Percentiles rank a stretch among this genome's conserved stretches.
phyloP scores from a whole-genome alignment of 169 alveolate genomes.

The Eimeria tenella region DNA sequence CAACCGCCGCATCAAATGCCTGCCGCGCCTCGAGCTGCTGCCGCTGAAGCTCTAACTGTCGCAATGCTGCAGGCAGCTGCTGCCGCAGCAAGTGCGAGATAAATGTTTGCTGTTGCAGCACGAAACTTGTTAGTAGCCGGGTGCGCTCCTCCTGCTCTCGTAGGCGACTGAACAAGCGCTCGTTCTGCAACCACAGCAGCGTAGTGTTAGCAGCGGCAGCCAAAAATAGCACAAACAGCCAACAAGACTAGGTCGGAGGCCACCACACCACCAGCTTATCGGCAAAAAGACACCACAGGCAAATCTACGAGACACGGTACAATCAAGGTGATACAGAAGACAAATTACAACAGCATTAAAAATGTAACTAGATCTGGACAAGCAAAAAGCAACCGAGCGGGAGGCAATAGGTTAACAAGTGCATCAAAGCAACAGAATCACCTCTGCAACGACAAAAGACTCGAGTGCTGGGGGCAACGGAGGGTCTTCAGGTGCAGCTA shows the following conservation, averaged over 20 bases:
- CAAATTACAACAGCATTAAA: no score
- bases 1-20: slow-evolving; percentile 34
- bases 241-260: neutral
- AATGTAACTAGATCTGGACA: no score
- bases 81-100: slow-evolving; percentile 65
- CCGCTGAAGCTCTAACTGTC: slow-evolving; percentile 70
- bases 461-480: slow-evolving; percentile 68
- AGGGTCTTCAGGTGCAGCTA: slow-evolving; percentile 47
- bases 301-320: no score
- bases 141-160: slow-evolving; percentile 52
- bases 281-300: no score
- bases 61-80: slow-evolving; percentile 70
- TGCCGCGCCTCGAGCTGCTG: slow-evolving; percentile 64
- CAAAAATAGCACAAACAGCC: neutral
- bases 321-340: no score
- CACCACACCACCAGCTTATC: no score
- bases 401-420: no score
- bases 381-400: no score
- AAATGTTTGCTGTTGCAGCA: slow-evolving; percentile 61
- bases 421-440: neutral
- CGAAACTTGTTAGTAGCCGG: slow-evolving; percentile 57
- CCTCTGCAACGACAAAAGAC: slow-evolving; percentile 58
- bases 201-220: neutral
- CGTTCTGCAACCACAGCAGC: slow-evolving; percentile 53
- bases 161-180: slow-evolving; percentile 42